Base-by-base conservation (phyloP, 768 basidiomycete genomes). In the Ephemerocybe angulata region DNA sequence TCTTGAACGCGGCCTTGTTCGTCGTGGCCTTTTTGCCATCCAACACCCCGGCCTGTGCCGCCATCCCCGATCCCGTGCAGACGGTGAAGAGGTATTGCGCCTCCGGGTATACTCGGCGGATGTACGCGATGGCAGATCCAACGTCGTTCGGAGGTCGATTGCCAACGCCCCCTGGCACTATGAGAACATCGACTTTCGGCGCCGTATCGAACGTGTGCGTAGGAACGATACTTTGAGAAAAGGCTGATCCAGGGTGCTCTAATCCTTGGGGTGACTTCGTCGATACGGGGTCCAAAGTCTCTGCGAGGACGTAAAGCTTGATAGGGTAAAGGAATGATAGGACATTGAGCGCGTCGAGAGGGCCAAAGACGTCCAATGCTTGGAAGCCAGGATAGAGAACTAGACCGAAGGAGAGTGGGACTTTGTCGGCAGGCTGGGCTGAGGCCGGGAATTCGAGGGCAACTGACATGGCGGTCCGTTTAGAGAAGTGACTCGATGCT, bases 11-110 rank as follows among this genome's bases (percentile, higher is more conserved):
- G 1, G 60, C 58, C 63, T 81, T 79, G 56, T 78, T 78, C 24
- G 76, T 75, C 3, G 78, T 81, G 11, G 76, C 78, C 10, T 65
- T 63, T 43, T 63, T 66, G 22, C 75, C 73, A 40, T 78, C 77
- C 19, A 79, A 62, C 1, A 75, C 60, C 0, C 78, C 77, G 2
- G 74, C 69, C 3, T 64, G 61, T 3, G 77, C 76, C 1, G 70
- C 70, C 22, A 77, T 41, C 28, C 63, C 64, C 10, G 75, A 71
- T 7, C 76, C 77, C 1, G 74, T 77, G 55, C 78, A 78, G 2
- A 80, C 71, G 3, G 75, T 74, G 55, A 78, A 60, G 19, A 78
- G 59, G 60, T 77, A 77, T 42, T 63, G 62, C 3, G 76, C 63
- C 3, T 62, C 57, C 1, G 74, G 72, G 46, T 72, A 73, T 8